These are phyloP conservation scores for Dactylellina cionopaga DNA, from an alignment of 2,329 filamentous ascomycete species.

Conservation along the genomic window DNA sequence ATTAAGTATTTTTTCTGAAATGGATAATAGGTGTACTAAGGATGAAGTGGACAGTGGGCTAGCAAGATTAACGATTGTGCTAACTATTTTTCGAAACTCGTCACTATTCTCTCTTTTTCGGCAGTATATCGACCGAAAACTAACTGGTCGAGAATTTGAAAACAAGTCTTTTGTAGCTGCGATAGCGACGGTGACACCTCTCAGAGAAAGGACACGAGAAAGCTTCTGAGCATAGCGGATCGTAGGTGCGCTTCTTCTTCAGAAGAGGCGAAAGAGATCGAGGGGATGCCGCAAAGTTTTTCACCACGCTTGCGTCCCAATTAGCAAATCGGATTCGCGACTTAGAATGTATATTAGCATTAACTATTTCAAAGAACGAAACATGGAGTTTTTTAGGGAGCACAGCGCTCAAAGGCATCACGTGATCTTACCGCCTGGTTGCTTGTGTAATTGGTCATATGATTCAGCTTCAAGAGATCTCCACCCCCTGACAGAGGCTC, in stretches of 20 bases:
- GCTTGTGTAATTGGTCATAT: too few relatives aligned
- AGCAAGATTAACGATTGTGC: background rate
- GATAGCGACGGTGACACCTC: too few relatives aligned
- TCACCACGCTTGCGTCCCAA: constrained; percentile 41
- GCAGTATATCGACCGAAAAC: background rate
- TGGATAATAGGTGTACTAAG: background rate
- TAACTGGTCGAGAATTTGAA: constrained; percentile 2
- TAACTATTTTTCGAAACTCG: constrained; percentile 11
- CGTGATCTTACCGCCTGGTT: too few relatives aligned
- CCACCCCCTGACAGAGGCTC: too few relatives aligned
- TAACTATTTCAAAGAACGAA: too few relatives aligned
- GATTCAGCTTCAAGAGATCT: too few relatives aligned
- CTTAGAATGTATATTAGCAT: too few relatives aligned
- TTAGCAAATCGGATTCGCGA: background rate
- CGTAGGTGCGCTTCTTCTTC: constrained; percentile 38
- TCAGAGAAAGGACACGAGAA: too few relatives aligned
- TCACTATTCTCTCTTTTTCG: background rate
- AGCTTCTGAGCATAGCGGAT: too few relatives aligned
- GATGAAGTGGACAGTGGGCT: background rate
- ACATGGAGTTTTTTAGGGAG: too few relatives aligned
- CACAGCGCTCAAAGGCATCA: too few relatives aligned
- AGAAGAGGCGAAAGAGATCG: constrained; percentile 14
- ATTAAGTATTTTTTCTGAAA: background rate
- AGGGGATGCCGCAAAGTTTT: constrained; percentile 20
- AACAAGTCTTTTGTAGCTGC: constrained; percentile 6